Percentiles rank a stretch among this genome's conserved stretches.
Conservation (phyloP, 768 basidiomycete species). For the Ramaria sp. region DNA sequence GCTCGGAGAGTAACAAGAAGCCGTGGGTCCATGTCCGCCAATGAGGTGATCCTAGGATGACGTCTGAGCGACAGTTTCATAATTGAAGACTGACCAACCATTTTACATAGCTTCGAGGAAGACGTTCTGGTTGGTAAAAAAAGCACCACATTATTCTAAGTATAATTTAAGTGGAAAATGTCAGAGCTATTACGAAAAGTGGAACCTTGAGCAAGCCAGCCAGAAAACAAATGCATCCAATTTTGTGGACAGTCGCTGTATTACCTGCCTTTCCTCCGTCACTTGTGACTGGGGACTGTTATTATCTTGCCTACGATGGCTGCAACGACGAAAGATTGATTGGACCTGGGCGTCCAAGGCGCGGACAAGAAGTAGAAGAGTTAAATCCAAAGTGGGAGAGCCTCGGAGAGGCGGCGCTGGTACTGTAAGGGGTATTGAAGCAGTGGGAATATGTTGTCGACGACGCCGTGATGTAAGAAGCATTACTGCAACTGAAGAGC, state of each 20-base stretch:
- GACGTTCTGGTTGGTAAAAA: constrained; percentile 59
- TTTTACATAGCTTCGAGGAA: constrained; percentile 48
- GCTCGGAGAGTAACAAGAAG: constrained; percentile 42
- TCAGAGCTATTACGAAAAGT: constrained; percentile 3
- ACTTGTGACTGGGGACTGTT: not conserved
- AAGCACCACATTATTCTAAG: constrained; percentile 84
- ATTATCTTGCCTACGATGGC: not conserved
- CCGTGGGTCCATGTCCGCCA: constrained; percentile 57
- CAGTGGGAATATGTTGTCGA: constrained; percentile 19
- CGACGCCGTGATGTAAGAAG: constrained; percentile 44
- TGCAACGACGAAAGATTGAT: constrained; percentile 10
- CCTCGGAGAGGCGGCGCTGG: constrained; percentile 9
- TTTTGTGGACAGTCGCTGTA: constrained; percentile 27
- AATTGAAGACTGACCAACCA: constrained; percentile 24
- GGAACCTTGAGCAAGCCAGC: constrained; percentile 64
- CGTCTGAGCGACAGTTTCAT: not conserved
- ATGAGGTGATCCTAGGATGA: constrained; percentile 42
- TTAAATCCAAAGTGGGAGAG: constrained; percentile 59
- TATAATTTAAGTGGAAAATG: constrained; percentile 7
- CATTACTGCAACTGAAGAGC: constrained; percentile 44
- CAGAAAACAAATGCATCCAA: constrained; percentile 68
- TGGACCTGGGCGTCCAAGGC: constrained; percentile 57
- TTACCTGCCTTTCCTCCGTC: constrained; percentile 18
- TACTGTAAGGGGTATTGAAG: constrained; percentile 18
- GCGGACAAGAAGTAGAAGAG: constrained; percentile 54